Conservation (phyloP, 179 eudicot species). For the Silene vulgaris region DNA sequence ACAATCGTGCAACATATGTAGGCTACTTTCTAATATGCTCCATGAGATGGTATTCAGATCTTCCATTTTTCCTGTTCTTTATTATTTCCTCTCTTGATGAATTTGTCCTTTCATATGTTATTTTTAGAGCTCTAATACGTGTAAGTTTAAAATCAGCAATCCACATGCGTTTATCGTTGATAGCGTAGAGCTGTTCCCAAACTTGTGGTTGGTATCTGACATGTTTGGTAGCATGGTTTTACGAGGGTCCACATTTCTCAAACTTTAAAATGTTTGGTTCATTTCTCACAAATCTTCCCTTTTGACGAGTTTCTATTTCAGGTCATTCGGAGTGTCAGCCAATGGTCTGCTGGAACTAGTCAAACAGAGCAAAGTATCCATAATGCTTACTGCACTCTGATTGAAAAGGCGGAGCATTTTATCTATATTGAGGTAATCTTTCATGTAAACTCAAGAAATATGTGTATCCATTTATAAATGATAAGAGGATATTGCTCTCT, state of each 20-base stretch:
- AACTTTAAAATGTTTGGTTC: not conserved
- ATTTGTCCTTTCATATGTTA: not conserved
- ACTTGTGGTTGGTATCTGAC: constrained; percentile 11
- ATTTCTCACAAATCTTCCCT: not conserved
- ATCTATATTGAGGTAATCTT: constrained; percentile 77
- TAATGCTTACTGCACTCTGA: constrained; percentile 82
- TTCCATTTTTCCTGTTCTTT: not conserved
- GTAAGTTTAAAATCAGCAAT: not conserved
- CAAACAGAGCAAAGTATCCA: constrained; percentile 97
- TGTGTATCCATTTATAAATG: not conserved
- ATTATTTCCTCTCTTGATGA: not conserved
- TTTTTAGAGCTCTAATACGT: not conserved
- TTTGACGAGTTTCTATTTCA: constrained; percentile 21
- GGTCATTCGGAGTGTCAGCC: constrained; percentile 91
- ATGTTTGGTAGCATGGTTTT: not conserved
- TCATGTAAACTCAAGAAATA: not conserved
- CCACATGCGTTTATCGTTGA: not conserved
- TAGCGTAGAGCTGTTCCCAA: not conserved
- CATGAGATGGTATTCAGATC: not conserved
- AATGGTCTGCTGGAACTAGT: constrained; percentile 98
- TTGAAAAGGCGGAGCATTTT: constrained; percentile 84
- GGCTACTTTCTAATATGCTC: not conserved
- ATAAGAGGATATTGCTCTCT: not conserved
- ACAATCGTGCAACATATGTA: not conserved
- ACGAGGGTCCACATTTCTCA: not conserved